These are phyloP conservation scores for Metschnikowia baotianmanensis DNA, from an alignment of 805 yeast species.

Conservation along the genomic window DNA sequence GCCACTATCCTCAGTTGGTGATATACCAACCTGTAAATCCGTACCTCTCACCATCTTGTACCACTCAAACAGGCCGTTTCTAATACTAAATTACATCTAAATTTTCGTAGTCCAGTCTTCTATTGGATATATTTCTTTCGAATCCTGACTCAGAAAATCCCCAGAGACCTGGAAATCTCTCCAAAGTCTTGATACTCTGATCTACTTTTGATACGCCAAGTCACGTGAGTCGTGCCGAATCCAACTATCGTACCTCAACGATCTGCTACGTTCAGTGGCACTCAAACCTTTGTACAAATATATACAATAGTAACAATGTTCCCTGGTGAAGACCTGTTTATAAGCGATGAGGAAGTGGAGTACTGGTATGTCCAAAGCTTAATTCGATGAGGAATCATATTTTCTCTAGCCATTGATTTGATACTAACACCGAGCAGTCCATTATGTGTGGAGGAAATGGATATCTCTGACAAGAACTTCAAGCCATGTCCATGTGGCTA, in stretches of 20 bases:
- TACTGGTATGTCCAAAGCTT: conserved; percentile 48
- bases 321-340: conserved; percentile 34
- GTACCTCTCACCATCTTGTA: not conserved
- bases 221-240: conserved; percentile 17
- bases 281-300: too few species aligned
- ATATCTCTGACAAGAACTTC: conserved; percentile 91
- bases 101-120: too few species aligned
- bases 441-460: conserved; percentile 97
- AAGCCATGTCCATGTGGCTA: conserved; percentile 99
- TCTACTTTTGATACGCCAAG: too few species aligned
- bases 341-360: conserved; percentile 81
- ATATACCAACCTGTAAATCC: too few species aligned
- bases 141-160: too few species aligned
- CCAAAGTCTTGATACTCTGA: too few species aligned
- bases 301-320: conserved; percentile 11
- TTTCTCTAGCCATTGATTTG: not conserved
- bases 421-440: conserved; percentile 53
- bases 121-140: too few species aligned
- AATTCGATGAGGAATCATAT: not conserved
- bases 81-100: too few species aligned
- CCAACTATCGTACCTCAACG: conserved; percentile 5
- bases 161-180: not conserved
- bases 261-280: conserved; percentile 2
- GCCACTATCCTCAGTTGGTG: not conserved
- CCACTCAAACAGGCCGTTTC: too few species aligned